A percentile compares a stretch with the other conserved stretches of the same genome.
phyloP scores from a whole-genome alignment of 495 filamentous ascomycete species.

The Sporormia fimetaria region DNA sequence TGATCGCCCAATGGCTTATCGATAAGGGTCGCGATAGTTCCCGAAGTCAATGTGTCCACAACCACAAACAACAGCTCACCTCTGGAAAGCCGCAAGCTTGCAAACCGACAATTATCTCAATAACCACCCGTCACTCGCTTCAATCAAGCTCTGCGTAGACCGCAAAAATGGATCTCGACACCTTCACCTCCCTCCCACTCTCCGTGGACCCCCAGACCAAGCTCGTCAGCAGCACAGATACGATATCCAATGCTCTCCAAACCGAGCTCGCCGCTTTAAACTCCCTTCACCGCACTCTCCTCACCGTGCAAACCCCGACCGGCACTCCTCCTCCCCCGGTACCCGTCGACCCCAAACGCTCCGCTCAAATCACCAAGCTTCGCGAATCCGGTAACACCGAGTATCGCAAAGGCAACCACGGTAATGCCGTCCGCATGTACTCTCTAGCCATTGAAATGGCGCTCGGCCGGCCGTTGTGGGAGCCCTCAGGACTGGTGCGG shows the following conservation, averaged over 20 bases:
- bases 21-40: too few relatives aligned
- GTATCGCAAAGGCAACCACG: slow-evolving; percentile 62
- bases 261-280: slow-evolving; percentile 32
- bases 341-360: slow-evolving; percentile 27
- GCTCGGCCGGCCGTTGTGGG: slow-evolving; percentile 68
- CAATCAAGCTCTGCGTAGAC: too few relatives aligned
- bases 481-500: slow-evolving; percentile 64
- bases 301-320: slow-evolving; percentile 28
- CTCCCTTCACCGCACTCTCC: slow-evolving; percentile 30
- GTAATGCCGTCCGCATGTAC: slow-evolving; percentile 72
- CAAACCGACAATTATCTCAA: too few relatives aligned
- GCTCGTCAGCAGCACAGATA: slow-evolving; percentile 36
- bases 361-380: slow-evolving; percentile 76
- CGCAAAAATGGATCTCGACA: too few relatives aligned
- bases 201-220: slow-evolving; percentile 66
- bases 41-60: too few relatives aligned
- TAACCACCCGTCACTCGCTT: too few relatives aligned
- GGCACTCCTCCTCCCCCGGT: slow-evolving; percentile 23
- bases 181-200: slow-evolving; percentile 74
- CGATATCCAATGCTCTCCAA: slow-evolving; percentile 23
- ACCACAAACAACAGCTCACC: too few relatives aligned
- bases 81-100: too few relatives aligned
- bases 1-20: too few relatives aligned
- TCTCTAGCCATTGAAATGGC: slow-evolving; percentile 80
- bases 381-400: slow-evolving; percentile 75